Conservation (phyloP, 1,284 basidiomycete genomes). For the Papiliotrema fonsecae region DNA sequence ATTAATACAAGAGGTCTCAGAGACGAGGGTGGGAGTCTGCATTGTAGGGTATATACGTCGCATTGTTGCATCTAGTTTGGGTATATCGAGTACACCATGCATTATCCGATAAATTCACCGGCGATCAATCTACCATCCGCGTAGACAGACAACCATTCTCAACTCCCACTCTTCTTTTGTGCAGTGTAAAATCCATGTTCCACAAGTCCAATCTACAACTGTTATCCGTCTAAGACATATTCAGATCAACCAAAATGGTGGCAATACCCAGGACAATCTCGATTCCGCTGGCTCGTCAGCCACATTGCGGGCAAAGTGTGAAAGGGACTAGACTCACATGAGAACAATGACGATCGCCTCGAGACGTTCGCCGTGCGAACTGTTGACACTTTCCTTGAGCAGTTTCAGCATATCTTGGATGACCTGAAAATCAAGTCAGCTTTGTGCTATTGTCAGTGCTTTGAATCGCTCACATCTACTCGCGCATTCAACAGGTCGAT, state of each 20-base stretch:
- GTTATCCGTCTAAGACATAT: conserved; percentile 30
- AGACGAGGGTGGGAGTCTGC: neutral
- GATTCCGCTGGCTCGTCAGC: conserved; percentile 14
- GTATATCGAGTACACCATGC: too few relatives aligned
- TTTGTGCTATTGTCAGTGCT: conserved; percentile 1
- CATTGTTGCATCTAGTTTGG: too few relatives aligned
- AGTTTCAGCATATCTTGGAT: conserved; percentile 96
- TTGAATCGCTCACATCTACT: conserved; percentile 63
- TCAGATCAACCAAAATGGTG: conserved; percentile 66
- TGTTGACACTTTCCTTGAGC: conserved; percentile 84
- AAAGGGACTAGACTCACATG: conserved; percentile 64
- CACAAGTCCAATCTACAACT: neutral
- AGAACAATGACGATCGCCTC: conserved; percentile 92
- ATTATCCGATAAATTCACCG: too few relatives aligned
- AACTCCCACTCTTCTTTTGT: too few relatives aligned
- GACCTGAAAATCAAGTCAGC: conserved; percentile 54
- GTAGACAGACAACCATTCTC: too few relatives aligned
- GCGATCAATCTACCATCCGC: too few relatives aligned
- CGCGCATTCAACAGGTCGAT: conserved; percentile 90
- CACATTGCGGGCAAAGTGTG: neutral
- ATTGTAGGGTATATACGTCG: too few relatives aligned
- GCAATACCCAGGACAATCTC: conserved; percentile 61
- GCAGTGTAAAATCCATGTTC: too few relatives aligned
- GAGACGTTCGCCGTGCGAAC: conserved; percentile 84
- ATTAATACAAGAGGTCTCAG: neutral